phyloP scores from a whole-genome alignment of 345 rosid genomes.

The Eucalyptus marginata region DNA sequence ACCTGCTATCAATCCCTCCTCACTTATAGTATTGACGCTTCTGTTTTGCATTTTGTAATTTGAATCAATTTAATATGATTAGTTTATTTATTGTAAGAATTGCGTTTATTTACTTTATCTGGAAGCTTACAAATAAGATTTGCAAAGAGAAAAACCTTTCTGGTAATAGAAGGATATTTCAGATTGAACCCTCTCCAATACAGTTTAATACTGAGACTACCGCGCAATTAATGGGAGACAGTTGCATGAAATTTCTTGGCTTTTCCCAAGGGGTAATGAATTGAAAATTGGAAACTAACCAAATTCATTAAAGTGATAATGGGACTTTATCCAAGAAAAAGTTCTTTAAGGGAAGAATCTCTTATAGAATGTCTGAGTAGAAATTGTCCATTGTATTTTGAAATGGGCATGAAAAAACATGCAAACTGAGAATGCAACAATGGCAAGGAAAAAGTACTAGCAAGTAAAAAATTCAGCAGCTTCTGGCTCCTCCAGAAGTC shows the following conservation, averaged over 20 bases:
- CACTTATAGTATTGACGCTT: not conserved
- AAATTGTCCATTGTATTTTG: not conserved
- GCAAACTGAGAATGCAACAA: not conserved
- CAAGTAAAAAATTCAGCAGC: not conserved
- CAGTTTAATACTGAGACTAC: not conserved
- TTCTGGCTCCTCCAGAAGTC: not conserved
- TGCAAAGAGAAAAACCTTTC: not conserved
- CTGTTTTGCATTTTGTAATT: not conserved
- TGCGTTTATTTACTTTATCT: not conserved
- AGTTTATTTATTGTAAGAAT: not conserved
- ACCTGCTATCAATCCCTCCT: not conserved
- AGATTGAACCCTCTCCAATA: not conserved
- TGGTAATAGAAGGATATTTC: not conserved
- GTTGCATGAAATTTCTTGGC: not conserved
- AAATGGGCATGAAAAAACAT: not conserved
- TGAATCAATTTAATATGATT: not conserved
- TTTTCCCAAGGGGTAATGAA: not conserved
- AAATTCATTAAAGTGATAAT: not conserved
- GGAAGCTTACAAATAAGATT: not conserved
- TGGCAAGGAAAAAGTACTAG: not conserved
- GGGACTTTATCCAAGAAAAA: not conserved
- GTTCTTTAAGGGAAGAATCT: not conserved
- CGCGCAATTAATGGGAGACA: not conserved
- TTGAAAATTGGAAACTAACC: not conserved
- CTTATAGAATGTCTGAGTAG: not conserved